A percentile compares a stretch with the other conserved stretches of the same genome.
Conservation (phyloP, 2,329 filamentous ascomycete genomes). For the Aspergillus jensenii region DNA sequence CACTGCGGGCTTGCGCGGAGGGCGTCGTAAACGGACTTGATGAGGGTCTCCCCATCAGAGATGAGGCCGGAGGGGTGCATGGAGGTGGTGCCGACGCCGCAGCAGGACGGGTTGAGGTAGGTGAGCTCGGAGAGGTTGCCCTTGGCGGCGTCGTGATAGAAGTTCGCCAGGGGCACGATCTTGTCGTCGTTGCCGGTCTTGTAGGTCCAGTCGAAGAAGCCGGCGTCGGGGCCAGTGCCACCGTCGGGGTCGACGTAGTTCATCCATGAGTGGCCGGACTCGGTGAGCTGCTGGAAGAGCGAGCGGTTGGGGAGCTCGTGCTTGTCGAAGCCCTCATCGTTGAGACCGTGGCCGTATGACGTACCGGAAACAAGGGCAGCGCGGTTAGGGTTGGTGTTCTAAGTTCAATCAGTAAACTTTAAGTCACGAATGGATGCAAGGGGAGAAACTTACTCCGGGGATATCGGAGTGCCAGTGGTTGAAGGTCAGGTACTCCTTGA, state of each 20-base stretch:
- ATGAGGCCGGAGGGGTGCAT: conserved; percentile 38
- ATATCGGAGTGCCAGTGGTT: conserved; percentile 48
- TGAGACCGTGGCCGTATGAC: conserved; percentile 33
- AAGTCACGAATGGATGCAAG: not conserved
- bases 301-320: conserved; percentile 30
- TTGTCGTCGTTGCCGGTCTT: conserved; percentile 27
- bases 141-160: conserved; percentile 34
- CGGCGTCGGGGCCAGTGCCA: conserved; percentile 28
- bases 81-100: conserved; percentile 35
- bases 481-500: conserved; percentile 45
- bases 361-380: conserved; percentile 32
- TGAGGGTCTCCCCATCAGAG: conserved; percentile 37
- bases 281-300: conserved; percentile 43
- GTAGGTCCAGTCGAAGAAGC: conserved; percentile 37
- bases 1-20: conserved; percentile 36
- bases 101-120: conserved; percentile 43
- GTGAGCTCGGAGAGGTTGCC: conserved; percentile 35
- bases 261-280: conserved; percentile 35
- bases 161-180: conserved; percentile 30
- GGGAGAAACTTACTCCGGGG: conserved; percentile 39
- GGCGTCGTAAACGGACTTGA: conserved; percentile 39
- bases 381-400: conserved; percentile 49
- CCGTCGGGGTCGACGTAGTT: conserved; percentile 33
- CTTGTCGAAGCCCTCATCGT: conserved; percentile 29
- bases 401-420: conserved; percentile 1